A percentile compares a stretch with the other conserved stretches of the same genome.
Conservation (phyloP, 306 rosid genomes). For the Inga laurina region DNA sequence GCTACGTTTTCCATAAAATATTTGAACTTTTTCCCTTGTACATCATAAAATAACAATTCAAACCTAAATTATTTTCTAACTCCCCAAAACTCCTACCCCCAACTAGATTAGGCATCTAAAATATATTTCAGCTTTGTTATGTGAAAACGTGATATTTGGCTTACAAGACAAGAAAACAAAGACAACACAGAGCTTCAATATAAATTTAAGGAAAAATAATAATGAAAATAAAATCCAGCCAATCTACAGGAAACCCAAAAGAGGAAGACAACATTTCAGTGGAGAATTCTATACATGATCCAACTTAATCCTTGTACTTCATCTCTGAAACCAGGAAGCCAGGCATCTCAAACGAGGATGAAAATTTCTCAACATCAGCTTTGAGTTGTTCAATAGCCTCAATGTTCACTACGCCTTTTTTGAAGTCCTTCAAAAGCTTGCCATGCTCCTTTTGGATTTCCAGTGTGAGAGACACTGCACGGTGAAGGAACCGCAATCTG, state of each 20-base stretch:
- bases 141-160: constrained; percentile 1
- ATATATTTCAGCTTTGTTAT: neutral
- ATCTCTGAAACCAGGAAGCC: constrained; percentile 74
- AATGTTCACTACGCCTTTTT: constrained; percentile 88
- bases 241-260: constrained; percentile 1
- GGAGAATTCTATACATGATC: neutral
- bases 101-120: neutral
- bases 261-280: constrained; percentile 16
- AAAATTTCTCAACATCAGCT: constrained; percentile 86
- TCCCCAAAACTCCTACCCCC: neutral
- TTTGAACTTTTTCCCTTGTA: neutral
- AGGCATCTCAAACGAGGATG: constrained; percentile 82
- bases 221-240: neutral
- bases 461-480: constrained; percentile 76
- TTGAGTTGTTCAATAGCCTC: constrained; percentile 78
- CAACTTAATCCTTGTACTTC: constrained; percentile 86
- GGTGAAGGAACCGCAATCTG: constrained; percentile 91
- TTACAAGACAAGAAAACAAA: constrained; percentile 27
- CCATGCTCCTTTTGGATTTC: constrained; percentile 86
- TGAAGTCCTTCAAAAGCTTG: constrained; percentile 94
- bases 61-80: neutral
- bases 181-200: neutral
- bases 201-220: neutral
- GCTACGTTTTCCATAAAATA: neutral
- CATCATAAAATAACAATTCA: neutral